Evolutionary conservation across 2,329 filamentous ascomycete genomes (phyloP), one percentile per base, ranked within the genome.

Genomic region (Aspergillus ibericus): DNA sequence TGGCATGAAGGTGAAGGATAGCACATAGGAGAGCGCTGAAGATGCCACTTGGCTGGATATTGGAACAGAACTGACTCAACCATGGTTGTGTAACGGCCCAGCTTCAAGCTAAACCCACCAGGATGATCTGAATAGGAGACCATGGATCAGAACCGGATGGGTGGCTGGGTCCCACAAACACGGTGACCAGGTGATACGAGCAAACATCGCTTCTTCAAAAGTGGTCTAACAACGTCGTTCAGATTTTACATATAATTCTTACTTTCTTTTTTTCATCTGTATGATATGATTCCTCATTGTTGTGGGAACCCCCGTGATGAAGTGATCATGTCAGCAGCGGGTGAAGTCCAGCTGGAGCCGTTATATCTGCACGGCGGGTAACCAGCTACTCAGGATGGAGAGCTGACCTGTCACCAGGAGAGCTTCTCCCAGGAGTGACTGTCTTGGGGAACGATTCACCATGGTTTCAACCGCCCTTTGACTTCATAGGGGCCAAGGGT

Each of bases 131-230:
- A 50, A 36, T 20, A 50, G 34, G 44, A 53, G 49, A 32, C 22
- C 18, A 58, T 57, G 60, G 54, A 55, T 59, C 56, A 54, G 22
- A 50, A 48, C 49, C 59, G 49, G 52, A 59, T 53, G 50, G 55
- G 52, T 25, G 25, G 53, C 53, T 56, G 56, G 59, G 50, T 61
- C 59, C 59, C 59, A 56, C 56, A 56, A 51, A 59, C 42, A 53
- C 56, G 50, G 59, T 59, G 58, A 57, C 36, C 59, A 54, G 56
- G 53, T 61, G 59, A 61, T 57, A 56, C 32, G 36, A 38, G 35
- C 46, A 52, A 59, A 56, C 49, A 56, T 51, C 38, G 18, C 22
- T 22, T 55, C 22, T 27, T 51, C 47, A 32, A 8, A 15, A 32
- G 16, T 53, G 25, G 50, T 29, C 16, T 53, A 15, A 50, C n/a